A percentile compares a stretch with the other conserved stretches of the same genome.
Conservation (phyloP, 73 alveolate genomes). For the Diophrys sp. region DNA sequence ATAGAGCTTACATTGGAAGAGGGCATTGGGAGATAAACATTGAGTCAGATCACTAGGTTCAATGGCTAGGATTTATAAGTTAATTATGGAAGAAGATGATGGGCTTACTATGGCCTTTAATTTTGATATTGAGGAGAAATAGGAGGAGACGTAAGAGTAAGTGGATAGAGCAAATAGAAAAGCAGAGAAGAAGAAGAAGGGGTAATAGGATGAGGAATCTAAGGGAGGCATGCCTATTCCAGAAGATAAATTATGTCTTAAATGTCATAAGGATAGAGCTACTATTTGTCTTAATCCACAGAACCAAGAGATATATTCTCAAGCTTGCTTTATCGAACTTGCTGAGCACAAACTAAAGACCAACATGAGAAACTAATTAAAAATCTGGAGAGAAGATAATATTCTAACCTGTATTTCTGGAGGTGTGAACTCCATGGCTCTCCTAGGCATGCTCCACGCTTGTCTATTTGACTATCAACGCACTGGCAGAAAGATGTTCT, state of each 20-base stretch:
- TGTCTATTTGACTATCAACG: constrained; percentile 21
- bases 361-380: constrained; percentile 33
- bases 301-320: constrained; percentile 35
- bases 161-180: too few species aligned
- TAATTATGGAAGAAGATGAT: too few species aligned
- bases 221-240: not conserved
- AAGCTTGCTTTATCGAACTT: constrained; percentile 30
- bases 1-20: too few species aligned
- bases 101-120: too few species aligned
- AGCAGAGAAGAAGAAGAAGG: constrained; percentile 9
- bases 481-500: constrained; percentile 53
- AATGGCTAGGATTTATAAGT: too few species aligned
- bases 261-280: constrained; percentile 29
- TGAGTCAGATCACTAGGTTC: too few species aligned
- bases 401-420: constrained; percentile 51
- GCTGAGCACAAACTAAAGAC: constrained; percentile 39
- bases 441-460: constrained; percentile 34
- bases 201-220: not conserved
- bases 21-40: too few species aligned
- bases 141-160: too few species aligned
- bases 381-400: constrained; percentile 58
- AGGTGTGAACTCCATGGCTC: constrained; percentile 61
- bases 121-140: too few species aligned
- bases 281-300: constrained; percentile 6
- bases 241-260: constrained; percentile 35